phyloP scores from a whole-genome alignment of 139 green algal species.

The Coccomyxa sp. region DNA sequence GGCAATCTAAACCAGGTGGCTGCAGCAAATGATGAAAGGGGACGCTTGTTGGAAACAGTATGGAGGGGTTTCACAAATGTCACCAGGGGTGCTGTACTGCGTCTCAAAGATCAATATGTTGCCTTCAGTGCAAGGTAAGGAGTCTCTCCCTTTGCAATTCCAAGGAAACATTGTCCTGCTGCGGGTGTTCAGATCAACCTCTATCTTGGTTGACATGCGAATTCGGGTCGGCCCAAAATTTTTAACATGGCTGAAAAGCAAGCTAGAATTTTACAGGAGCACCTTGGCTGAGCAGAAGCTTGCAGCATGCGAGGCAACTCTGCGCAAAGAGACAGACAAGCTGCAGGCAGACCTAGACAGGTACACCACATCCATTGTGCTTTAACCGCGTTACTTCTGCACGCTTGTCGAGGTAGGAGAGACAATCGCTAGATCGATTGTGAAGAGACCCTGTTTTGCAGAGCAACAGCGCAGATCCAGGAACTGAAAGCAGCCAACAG shows the following conservation, averaged over 20 bases:
- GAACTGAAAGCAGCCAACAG: not conserved
- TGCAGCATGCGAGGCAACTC: not conserved
- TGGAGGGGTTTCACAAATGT: constrained; percentile 8
- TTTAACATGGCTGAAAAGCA: too few species aligned
- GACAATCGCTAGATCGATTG: not conserved
- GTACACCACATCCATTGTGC: not conserved
- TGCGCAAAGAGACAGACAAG: not conserved
- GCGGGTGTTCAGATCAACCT: too few species aligned
- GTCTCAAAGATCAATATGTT: not conserved
- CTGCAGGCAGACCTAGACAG: not conserved
- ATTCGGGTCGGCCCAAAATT: too few species aligned
- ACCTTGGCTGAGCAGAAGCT: not conserved
- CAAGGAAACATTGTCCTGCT: too few species aligned
- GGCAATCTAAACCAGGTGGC: not conserved
- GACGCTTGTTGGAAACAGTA: constrained; percentile 12
- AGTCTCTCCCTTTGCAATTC: not conserved
- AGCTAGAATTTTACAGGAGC: not conserved
- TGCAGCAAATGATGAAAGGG: constrained; percentile 2
- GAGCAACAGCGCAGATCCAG: not conserved
- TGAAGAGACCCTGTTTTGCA: not conserved
- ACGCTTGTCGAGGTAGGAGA: not conserved
- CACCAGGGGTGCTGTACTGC: not conserved
- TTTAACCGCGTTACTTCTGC: not conserved
- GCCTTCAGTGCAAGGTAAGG: not conserved
- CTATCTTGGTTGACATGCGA: too few species aligned